Evolutionary conservation across 2,329 filamentous ascomycete species (phyloP).

Genomic region (Neopestalotiopsis sp.): DNA sequence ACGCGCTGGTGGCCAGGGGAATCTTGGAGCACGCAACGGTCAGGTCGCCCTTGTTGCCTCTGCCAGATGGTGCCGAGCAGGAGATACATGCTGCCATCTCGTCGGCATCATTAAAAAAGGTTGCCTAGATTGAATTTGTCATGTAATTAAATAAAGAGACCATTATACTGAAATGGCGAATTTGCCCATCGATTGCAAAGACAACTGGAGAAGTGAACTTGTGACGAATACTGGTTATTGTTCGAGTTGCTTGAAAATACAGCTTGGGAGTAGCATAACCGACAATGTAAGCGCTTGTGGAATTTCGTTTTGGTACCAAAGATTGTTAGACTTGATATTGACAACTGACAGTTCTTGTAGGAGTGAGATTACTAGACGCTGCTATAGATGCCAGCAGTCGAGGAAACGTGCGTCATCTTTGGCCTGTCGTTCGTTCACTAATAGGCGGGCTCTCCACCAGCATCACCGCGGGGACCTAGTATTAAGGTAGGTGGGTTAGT

Average conservation of each 20-base stretch:
- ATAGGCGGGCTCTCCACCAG: not conserved
- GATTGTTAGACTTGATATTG: too few relatives aligned
- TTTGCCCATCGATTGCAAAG: too few relatives aligned
- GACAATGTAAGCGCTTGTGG: too few relatives aligned
- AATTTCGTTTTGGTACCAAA: too few relatives aligned
- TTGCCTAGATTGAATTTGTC: not conserved
- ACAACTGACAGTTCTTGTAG: not conserved
- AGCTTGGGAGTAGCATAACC: too few relatives aligned
- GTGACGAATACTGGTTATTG: too few relatives aligned
- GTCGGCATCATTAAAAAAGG: constrained; percentile 21
- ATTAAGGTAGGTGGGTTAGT: not conserved
- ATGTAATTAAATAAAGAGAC: not conserved
- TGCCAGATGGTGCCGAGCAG: constrained; percentile 45
- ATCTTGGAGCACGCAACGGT: constrained; percentile 55
- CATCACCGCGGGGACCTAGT: not conserved
- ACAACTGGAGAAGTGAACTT: too few relatives aligned
- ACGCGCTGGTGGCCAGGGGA: constrained; percentile 54
- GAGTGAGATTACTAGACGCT: not conserved
- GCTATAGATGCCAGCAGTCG: too few relatives aligned
- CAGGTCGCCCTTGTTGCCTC: constrained; percentile 50
- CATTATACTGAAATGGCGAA: not conserved
- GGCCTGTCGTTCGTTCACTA: not conserved
- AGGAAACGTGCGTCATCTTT: not conserved
- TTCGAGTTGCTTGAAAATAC: too few relatives aligned
- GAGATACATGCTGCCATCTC: constrained; percentile 48